Conservation (phyloP, 768 basidiomycete species). For the Auricularia auricula-judae region DNA sequence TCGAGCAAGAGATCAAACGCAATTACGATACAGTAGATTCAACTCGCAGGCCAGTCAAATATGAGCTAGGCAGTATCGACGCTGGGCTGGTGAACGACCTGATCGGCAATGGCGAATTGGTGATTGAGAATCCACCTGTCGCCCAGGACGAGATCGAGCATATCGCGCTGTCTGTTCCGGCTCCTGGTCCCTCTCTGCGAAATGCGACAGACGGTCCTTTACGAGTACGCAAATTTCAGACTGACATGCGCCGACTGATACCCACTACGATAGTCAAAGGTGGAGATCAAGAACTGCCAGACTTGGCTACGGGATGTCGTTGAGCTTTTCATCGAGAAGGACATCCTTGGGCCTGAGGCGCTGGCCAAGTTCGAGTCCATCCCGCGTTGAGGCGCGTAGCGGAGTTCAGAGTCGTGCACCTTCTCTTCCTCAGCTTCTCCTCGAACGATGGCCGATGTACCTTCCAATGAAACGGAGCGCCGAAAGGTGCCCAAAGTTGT, state of each 20-base stretch:
- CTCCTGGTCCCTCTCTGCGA: background rate
- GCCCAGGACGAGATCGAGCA: background rate
- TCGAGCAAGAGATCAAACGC: slow-evolving; percentile 1
- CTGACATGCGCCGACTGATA: background rate
- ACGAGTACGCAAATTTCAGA: too few species aligned
- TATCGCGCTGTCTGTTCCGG: background rate
- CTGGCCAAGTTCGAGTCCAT: background rate
- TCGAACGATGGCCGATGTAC: background rate
- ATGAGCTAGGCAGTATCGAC: background rate
- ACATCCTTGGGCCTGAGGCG: background rate
- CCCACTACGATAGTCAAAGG: background rate
- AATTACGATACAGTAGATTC: background rate
- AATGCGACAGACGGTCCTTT: background rate
- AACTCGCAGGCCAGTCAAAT: background rate
- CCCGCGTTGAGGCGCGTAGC: background rate
- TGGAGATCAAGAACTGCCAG: slow-evolving; percentile 1
- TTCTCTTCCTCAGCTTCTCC: too few species aligned
- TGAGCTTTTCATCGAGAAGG: background rate
- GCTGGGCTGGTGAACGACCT: background rate
- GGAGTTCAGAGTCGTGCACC: too few species aligned
- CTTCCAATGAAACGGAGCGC: background rate
- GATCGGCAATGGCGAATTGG: background rate
- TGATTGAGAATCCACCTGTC: background rate
- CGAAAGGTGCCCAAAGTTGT: background rate
- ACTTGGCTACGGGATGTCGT: background rate